Evolutionary conservation across 2,329 filamentous ascomycete species (phyloP).

Genomic region (Fusarium tricinctum): DNA sequence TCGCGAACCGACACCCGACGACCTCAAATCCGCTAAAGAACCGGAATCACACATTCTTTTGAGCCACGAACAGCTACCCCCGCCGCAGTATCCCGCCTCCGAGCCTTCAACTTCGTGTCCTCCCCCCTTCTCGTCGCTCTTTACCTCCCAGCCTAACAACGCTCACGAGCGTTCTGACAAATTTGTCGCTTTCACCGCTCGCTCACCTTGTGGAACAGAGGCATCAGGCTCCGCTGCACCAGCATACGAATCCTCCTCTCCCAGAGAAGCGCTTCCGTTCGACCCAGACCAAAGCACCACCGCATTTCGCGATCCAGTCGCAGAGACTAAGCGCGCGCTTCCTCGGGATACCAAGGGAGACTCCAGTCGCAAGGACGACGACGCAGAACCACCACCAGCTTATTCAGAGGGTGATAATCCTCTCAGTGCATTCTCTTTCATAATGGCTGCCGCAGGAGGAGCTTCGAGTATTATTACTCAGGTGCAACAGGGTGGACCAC

Average conservation of each 20-base stretch:
- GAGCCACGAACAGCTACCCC: slow-evolving; percentile 64
- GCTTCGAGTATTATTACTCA: slow-evolving; percentile 99
- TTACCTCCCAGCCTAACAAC: slow-evolving; percentile 57
- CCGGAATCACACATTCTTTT: slow-evolving; percentile 46
- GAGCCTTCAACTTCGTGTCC: slow-evolving; percentile 68
- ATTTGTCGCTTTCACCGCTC: slow-evolving; percentile 51
- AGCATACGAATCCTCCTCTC: slow-evolving; percentile 64
- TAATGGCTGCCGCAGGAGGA: slow-evolving; percentile 98
- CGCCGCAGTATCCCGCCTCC: slow-evolving; percentile 71
- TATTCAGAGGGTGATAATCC: slow-evolving; percentile 97
- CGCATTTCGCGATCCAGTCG: slow-evolving; percentile 66
- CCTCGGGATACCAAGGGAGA: slow-evolving; percentile 85
- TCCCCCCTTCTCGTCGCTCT: slow-evolving; percentile 74
- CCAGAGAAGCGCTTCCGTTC: slow-evolving; percentile 55
- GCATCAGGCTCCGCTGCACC: slow-evolving; percentile 63
- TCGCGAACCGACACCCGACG: slow-evolving; percentile 41
- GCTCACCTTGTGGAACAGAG: slow-evolving; percentile 46
- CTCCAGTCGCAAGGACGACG: slow-evolving; percentile 80
- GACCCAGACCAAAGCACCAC: slow-evolving; percentile 54
- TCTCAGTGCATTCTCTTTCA: slow-evolving; percentile 91
- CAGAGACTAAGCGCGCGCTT: slow-evolving; percentile 87
- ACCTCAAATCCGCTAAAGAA: slow-evolving; percentile 44
- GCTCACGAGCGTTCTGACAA: slow-evolving; percentile 54
- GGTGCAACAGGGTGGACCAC: slow-evolving; percentile 92
- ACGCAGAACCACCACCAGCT: slow-evolving; percentile 93